Evolutionary conservation across 179 eudicot species (phyloP), one percentile per base, ranked within the genome.

Genomic region (Gypsophila paniculata): DNA sequence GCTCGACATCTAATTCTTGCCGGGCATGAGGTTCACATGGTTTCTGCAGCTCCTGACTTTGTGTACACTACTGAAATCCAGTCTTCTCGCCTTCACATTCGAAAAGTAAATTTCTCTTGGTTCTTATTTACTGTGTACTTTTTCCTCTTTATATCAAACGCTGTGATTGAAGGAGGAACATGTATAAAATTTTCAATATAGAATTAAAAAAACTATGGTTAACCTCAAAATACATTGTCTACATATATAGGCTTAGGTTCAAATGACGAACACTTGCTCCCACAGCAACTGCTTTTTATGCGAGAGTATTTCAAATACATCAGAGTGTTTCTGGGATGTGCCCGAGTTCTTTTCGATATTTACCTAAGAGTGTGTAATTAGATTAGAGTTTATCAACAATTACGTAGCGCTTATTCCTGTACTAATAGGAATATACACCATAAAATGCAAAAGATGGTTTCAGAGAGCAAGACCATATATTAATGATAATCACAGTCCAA

Each of bases 21-120:
- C n/a, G 99, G 99, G 42, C 97, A 94, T 79, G 91, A 80, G 84
- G 99, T 94, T 68, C 97, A 94, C 78, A 83, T 94, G 68, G 99
- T 94, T 72, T 85, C 97, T 17, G 99, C 96, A 72, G 99, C 99
- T 60, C 99, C 99, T 34, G 97, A 91, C 79, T 94, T 91, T 73
- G 97, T 94, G 71, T 94, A 85, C 76, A 94, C 97, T 13, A 82
- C 88, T 51, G 97, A 88, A 86, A 91, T 94, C 74, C 91, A 91
- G 76, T 94, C 97, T 71, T 85, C 97, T 54, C 84, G 82, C 38
- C 99, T 94, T 59, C 90, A 88, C 81, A 88, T 94, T 59, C 99
- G 99, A 18, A 94, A 91, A 84, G 99, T 94, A 77, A 46, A 65
- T 44, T 54, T 39, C 66, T 49, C 68, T 69, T n/a, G n/a, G 69